Evolutionary conservation across 192 early-diverging fungal species (phyloP), one percentile per base, ranked within the genome.

Genomic region (Coemansia sp.): DNA sequence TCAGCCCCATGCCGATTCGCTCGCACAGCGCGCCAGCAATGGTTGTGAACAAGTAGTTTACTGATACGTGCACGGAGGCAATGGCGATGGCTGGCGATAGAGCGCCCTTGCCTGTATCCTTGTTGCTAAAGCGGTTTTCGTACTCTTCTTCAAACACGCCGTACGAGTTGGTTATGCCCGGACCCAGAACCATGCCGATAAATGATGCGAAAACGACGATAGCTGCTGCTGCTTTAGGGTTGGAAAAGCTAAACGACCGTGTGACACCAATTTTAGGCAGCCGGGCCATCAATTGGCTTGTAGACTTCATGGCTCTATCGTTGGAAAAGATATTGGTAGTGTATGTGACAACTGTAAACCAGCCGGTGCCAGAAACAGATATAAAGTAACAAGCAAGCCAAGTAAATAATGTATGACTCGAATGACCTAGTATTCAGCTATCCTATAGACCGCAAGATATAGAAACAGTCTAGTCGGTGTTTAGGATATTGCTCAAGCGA

Each of bases 141-240:
- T 79, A 79, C 23, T 79, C 76, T 21, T 79, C 76, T 20, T 79
- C 76, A 67, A 70, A 79, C 12, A 79, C 56, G 15, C 76, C 76
- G 26, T 79, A 79, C 24, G 76, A 79, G 68, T 79, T 79, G 55
- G 76, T 79, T 26, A 72, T 59, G 4, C 76, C 76, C 2, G 76
- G 50, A 2, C 67, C 76, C 9, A 79, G 61, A 48, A 79, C 70
- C 76, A 79, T 79, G 42, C 76, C 76, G 5, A 70, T 40, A 56
- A 79, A 79, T 8, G 76, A 69, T 5, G 71, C 67, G 3, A 64
- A 12, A 3, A 79, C 76, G 12, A 79, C 76, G 12, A 73, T 60
- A 3, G 60, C 42, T 2, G 76, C 70, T 14, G 70, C 62, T 10
- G 67, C 40, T 6, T 67, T 63, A 9, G 76, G 76, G 24, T 79